Conservation (phyloP, 495 filamentous ascomycete species). For the Chlorociboria aeruginascens region DNA sequence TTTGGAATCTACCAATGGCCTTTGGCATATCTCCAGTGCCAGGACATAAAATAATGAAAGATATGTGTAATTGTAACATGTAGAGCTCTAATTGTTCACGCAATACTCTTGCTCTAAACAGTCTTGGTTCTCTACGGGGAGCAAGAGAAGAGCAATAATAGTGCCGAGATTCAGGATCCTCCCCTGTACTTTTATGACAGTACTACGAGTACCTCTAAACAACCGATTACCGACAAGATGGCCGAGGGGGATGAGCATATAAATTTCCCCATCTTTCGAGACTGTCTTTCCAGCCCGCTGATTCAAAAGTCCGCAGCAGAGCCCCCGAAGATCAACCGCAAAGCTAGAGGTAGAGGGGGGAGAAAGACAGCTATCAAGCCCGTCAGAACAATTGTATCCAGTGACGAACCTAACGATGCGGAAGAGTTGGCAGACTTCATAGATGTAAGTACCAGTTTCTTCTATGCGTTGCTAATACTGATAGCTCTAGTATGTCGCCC, state of each 20-base stretch:
- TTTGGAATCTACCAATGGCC: no score
- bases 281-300: slow-evolving; percentile 40
- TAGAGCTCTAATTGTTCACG: no score
- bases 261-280: slow-evolving; percentile 62
- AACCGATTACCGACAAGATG: background rate
- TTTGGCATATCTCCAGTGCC: no score
- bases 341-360: slow-evolving; percentile 27
- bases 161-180: no score
- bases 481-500: slow-evolving; percentile 49
- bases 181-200: background rate
- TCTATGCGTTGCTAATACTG: background rate
- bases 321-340: slow-evolving; percentile 28
- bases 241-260: slow-evolving; percentile 18
- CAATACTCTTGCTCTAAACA: no score
- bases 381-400: slow-evolving; percentile 5
- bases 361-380: slow-evolving; percentile 24
- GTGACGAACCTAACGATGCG: slow-evolving; percentile 29
- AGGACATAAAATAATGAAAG: no score
- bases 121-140: no score
- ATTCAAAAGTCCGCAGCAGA: slow-evolving; percentile 37
- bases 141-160: no score
- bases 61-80: no score
- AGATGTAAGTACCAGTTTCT: slow-evolving; percentile 17
- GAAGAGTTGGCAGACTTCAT: slow-evolving; percentile 65
- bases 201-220: no score